A percentile compares a stretch with the other conserved stretches of the same genome.
phyloP scores from a whole-genome alignment of 441 rosid genomes.

The Euphorbia neoarborescens region DNA sequence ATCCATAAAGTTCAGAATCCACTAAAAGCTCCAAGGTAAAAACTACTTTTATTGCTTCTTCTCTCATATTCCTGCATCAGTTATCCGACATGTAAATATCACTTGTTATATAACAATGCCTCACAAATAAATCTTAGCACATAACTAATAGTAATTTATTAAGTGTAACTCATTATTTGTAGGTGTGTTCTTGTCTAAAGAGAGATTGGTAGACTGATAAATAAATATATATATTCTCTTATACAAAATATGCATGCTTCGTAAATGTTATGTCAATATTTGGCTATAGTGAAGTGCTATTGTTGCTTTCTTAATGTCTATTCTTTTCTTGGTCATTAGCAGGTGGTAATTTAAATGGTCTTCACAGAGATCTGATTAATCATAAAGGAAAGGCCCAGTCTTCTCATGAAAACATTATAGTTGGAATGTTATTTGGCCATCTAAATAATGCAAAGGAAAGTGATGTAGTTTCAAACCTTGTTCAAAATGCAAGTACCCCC shows the following conservation, averaged over 20 bases:
- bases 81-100: not conserved
- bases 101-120: not conserved
- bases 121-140: not conserved
- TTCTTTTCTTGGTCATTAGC: too few relatives aligned
- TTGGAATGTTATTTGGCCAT: too few relatives aligned
- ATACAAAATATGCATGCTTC: not conserved
- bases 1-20: conserved; percentile 36
- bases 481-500: too few relatives aligned
- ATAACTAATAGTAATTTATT: not conserved
- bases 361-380: too few relatives aligned
- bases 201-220: not conserved
- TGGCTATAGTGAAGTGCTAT: conserved; percentile 13
- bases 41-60: not conserved
- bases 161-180: not conserved
- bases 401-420: too few relatives aligned
- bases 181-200: not conserved
- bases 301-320: too few relatives aligned
- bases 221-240: not conserved
- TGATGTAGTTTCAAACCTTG: too few relatives aligned
- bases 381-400: too few relatives aligned
- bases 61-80: not conserved
- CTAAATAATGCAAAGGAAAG: too few relatives aligned
- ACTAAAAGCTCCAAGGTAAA: conserved; percentile 49
- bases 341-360: too few relatives aligned
- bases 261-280: not conserved